Percentiles rank a stretch among this genome's conserved stretches.
phyloP scores from a whole-genome alignment of 805 yeast genomes.

The Lipomyces chichibuensis region DNA sequence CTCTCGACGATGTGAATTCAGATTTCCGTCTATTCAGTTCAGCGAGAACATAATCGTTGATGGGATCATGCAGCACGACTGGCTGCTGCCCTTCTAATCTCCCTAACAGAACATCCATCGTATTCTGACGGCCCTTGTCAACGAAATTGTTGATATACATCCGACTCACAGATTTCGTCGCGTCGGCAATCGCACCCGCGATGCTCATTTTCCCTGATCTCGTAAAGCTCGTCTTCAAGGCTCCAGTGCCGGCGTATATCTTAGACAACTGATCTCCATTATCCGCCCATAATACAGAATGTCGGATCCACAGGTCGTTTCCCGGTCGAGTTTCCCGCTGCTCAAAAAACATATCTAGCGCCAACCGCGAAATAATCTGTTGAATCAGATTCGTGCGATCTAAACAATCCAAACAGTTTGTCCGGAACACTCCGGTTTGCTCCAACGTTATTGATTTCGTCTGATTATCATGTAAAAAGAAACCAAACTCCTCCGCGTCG shows the following conservation, averaged over 20 bases:
- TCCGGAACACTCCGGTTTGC: constrained; percentile 89
- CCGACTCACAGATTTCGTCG: constrained; percentile 91
- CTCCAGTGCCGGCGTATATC: constrained; percentile 97
- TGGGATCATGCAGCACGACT: constrained; percentile 83
- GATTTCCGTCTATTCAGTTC: constrained; percentile 55
- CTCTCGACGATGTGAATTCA: constrained; percentile 62
- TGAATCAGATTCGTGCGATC: constrained; percentile 88
- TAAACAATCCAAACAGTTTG: constrained; percentile 92
- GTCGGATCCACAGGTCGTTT: constrained; percentile 67
- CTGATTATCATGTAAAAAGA: constrained; percentile 69
- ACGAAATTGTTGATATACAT: constrained; percentile 95
- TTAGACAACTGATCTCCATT: constrained; percentile 96
- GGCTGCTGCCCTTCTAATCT: constrained; percentile 68
- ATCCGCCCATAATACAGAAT: constrained; percentile 94
- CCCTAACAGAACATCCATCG: constrained; percentile 85
- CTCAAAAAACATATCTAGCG: constrained; percentile 53
- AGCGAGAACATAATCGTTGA: constrained; percentile 77
- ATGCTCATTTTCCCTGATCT: constrained; percentile 94
- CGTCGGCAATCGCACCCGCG: constrained; percentile 97
- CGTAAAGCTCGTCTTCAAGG: constrained; percentile 90
- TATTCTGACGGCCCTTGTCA: constrained; percentile 87
- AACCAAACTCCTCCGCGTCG: constrained; percentile 77
- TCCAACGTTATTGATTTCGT: constrained; percentile 61
- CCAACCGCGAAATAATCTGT: constrained; percentile 73
- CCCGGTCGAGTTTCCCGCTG: constrained; percentile 44